Conservation (phyloP, 2,329 filamentous ascomycete species). For the Graphilbum sp. region DNA sequence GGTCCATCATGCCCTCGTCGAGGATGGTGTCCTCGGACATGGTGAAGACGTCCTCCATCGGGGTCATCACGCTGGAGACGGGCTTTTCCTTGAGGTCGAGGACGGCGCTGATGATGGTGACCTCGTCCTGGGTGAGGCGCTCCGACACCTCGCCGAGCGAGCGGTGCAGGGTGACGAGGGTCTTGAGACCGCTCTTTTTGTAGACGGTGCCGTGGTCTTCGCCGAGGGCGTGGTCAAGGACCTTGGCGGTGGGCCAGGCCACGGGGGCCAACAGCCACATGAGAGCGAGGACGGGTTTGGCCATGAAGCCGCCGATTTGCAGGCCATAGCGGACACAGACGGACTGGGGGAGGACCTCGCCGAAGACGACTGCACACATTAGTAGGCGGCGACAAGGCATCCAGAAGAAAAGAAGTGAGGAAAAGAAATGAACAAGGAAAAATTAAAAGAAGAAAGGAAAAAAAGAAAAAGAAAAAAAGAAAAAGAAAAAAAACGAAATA, state of each 20-base stretch:
- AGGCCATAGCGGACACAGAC: constrained; percentile 92
- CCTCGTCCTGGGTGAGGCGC: constrained; percentile 88
- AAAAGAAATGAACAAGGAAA: too few species aligned
- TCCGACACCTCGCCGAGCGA: constrained; percentile 76
- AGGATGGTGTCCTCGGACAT: constrained; percentile 91
- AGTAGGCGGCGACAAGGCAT: constrained; percentile 4
- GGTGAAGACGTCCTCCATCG: constrained; percentile 92
- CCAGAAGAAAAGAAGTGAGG: too few species aligned
- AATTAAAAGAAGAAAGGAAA: too few species aligned
- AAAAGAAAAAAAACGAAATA: too few species aligned
- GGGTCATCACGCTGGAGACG: constrained; percentile 93
- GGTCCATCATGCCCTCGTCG: constrained; percentile 88
- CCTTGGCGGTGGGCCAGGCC: constrained; percentile 88
- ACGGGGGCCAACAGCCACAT: constrained; percentile 89
- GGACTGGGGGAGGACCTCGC: constrained; percentile 89
- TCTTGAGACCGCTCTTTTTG: constrained; percentile 96
- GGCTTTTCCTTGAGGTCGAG: constrained; percentile 92
- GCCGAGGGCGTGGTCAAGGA: constrained; percentile 83
- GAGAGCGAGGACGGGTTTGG: constrained; percentile 66
- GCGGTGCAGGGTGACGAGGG: constrained; percentile 85
- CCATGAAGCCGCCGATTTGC: constrained; percentile 87
- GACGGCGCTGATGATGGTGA: constrained; percentile 96
- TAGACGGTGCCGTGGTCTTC: constrained; percentile 94
- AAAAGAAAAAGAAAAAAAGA: too few species aligned
- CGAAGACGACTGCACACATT: constrained; percentile 66